phyloP scores from a whole-genome alignment of 345 rosid species.

The Gossypium longicalyx region DNA sequence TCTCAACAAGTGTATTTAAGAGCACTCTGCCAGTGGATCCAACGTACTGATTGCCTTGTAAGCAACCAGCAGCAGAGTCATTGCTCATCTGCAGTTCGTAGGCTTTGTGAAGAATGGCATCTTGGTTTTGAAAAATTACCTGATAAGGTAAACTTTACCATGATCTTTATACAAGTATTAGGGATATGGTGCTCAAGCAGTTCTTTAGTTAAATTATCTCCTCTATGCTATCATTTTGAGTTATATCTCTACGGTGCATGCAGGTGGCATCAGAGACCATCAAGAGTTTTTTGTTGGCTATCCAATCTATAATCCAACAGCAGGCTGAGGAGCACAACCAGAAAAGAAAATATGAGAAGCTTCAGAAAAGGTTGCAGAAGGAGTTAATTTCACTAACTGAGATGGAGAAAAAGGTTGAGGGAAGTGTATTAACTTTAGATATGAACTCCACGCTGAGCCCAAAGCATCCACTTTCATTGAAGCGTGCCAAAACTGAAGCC shows the following conservation, averaged over 20 bases:
- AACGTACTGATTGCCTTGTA: constrained; percentile 50
- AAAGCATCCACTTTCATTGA: constrained; percentile 59
- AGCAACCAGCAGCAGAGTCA: constrained; percentile 44
- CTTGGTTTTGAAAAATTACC: constrained; percentile 56
- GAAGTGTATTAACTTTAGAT: constrained; percentile 33
- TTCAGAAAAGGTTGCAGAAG: constrained; percentile 63
- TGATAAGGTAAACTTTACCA: constrained; percentile 50
- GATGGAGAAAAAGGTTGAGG: constrained; percentile 52
- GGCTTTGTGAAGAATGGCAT: constrained; percentile 68
- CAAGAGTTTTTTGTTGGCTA: constrained; percentile 52
- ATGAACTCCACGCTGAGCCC: constrained; percentile 40
- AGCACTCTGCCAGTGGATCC: constrained; percentile 65
- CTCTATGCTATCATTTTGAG: background rate
- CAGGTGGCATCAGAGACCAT: constrained; percentile 71
- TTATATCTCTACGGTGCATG: constrained; percentile 10
- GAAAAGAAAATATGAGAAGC: constrained; percentile 48
- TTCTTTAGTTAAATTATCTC: background rate
- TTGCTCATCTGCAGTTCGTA: constrained; percentile 43
- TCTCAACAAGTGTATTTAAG: constrained; percentile 53
- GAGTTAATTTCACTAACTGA: constrained; percentile 53
- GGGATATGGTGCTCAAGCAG: background rate
- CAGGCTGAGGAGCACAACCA: constrained; percentile 59
- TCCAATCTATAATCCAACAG: constrained; percentile 47
- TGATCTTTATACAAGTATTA: background rate
- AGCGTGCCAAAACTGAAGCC: constrained; percentile 55